phyloP scores from a whole-genome alignment of 768 basidiomycete species.

The Leccinum barrowsii region DNA sequence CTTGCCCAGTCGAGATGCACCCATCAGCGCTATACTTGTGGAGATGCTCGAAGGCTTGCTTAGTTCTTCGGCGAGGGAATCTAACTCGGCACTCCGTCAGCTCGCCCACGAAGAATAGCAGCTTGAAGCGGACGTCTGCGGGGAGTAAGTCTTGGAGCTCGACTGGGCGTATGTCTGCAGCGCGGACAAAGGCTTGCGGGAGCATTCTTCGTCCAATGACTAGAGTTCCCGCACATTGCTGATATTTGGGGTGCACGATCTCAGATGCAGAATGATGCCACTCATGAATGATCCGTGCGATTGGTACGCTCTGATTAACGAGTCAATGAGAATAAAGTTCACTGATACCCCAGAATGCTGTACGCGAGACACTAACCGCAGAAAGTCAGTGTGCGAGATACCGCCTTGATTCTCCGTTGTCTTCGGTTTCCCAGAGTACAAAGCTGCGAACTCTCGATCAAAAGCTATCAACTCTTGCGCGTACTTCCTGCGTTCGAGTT shows the following conservation, averaged over 20 bases:
- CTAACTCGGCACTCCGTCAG: slow-evolving; percentile 23
- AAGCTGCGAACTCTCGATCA: slow-evolving; percentile 58
- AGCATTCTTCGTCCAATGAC: slow-evolving; percentile 38
- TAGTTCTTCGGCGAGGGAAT: slow-evolving; percentile 27
- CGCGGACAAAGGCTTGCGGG: slow-evolving; percentile 34
- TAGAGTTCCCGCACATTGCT: slow-evolving; percentile 31
- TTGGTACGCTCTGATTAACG: slow-evolving; percentile 33
- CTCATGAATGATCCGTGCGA: slow-evolving; percentile 38
- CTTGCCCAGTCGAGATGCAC: slow-evolving; percentile 10
- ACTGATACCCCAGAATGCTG: neutral
- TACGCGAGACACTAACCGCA: slow-evolving; percentile 21
- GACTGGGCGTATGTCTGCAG: slow-evolving; percentile 34
- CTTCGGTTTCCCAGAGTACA: slow-evolving; percentile 68
- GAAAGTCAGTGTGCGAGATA: slow-evolving; percentile 33
- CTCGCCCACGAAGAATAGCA: slow-evolving; percentile 34
- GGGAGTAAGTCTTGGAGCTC: slow-evolving; percentile 41
- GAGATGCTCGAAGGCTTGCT: slow-evolving; percentile 24
- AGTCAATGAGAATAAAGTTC: neutral
- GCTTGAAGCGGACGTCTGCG: slow-evolving; percentile 37
- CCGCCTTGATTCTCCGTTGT: slow-evolving; percentile 39
- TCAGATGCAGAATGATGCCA: slow-evolving; percentile 34
- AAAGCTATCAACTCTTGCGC: slow-evolving; percentile 72
- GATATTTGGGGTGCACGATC: slow-evolving; percentile 32
- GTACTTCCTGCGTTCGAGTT: slow-evolving; percentile 61
- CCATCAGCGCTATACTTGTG: slow-evolving; percentile 25